These are phyloP conservation scores for Streptanthus diversifolius DNA, from an alignment of 345 rosid genomes.

Conservation along the genomic window DNA sequence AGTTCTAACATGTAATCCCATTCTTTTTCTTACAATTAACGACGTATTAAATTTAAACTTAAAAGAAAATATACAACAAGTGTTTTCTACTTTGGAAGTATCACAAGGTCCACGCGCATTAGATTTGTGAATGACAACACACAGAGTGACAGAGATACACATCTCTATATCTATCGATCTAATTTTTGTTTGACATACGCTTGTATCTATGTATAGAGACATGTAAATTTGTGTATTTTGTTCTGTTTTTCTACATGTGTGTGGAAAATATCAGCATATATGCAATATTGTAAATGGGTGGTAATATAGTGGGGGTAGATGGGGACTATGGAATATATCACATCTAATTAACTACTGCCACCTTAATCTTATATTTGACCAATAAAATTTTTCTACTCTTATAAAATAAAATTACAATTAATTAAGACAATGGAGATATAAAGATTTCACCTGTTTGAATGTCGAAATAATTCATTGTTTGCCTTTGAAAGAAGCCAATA, in stretches of 20 bases:
- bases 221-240: not conserved
- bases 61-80: not conserved
- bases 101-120: slow-evolving; percentile 37
- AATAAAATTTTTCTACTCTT: not conserved
- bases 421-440: not conserved
- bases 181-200: too few species aligned
- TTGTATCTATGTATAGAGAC: not conserved
- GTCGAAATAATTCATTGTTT: not conserved
- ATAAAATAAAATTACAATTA: not conserved
- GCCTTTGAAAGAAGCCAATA: not conserved
- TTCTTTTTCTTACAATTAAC: not conserved
- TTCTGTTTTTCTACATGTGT: not conserved
- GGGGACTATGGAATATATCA: slow-evolving; percentile 20
- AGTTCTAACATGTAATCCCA: not conserved
- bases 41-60: not conserved
- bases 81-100: slow-evolving; percentile 14
- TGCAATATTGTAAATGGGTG: slow-evolving; percentile 1
- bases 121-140: slow-evolving; percentile 27
- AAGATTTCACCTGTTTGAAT: not conserved
- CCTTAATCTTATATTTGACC: slow-evolving; percentile 27
- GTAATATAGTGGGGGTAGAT: slow-evolving; percentile 31
- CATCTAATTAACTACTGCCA: slow-evolving; percentile 31
- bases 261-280: not conserved
- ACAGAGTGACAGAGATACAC: slow-evolving; percentile 17
- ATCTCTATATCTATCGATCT: not conserved